phyloP scores from a whole-genome alignment of 2,329 filamentous ascomycete species.

The Pseudogymnoascus sp. region DNA sequence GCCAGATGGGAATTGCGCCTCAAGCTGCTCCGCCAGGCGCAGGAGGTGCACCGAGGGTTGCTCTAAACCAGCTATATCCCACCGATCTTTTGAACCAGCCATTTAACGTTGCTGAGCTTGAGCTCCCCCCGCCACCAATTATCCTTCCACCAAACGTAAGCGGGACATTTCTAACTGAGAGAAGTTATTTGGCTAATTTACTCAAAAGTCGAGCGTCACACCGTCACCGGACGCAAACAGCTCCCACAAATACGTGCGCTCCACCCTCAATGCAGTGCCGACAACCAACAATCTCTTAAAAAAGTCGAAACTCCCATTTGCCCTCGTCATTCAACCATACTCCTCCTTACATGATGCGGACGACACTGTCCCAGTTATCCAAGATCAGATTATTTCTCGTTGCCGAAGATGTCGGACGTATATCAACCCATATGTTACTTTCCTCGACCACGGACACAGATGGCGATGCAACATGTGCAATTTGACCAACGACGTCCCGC shows the following conservation, averaged over 20 bases:
- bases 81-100: slow-evolving; percentile 88
- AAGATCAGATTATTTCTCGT: slow-evolving; percentile 94
- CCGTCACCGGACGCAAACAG: slow-evolving; percentile 88
- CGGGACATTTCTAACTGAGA: slow-evolving; percentile 20
- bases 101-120: slow-evolving; percentile 88
- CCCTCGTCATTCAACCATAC: slow-evolving; percentile 93
- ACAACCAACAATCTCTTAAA: slow-evolving; percentile 89
- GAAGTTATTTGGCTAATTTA: slow-evolving; percentile 32
- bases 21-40: slow-evolving; percentile 34
- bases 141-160: slow-evolving; percentile 86
- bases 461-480: slow-evolving; percentile 99
- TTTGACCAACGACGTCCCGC: slow-evolving; percentile 96
- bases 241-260: slow-evolving; percentile 86
- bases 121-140: slow-evolving; percentile 83
- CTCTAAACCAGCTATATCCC: slow-evolving; percentile 81
- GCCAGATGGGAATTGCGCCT: slow-evolving; percentile 62
- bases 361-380: slow-evolving; percentile 81
- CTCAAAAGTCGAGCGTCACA: slow-evolving; percentile 69
- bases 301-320: slow-evolving; percentile 93
- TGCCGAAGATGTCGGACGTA: slow-evolving; percentile 94
- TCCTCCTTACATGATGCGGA: slow-evolving; percentile 86
- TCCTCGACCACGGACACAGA: slow-evolving; percentile 91
- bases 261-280: slow-evolving; percentile 87
- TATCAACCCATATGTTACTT: slow-evolving; percentile 95
- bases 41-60: slow-evolving; percentile 40